phyloP scores from a whole-genome alignment of 2,329 filamentous ascomycete genomes.

The Calonectria multiphialidica region DNA sequence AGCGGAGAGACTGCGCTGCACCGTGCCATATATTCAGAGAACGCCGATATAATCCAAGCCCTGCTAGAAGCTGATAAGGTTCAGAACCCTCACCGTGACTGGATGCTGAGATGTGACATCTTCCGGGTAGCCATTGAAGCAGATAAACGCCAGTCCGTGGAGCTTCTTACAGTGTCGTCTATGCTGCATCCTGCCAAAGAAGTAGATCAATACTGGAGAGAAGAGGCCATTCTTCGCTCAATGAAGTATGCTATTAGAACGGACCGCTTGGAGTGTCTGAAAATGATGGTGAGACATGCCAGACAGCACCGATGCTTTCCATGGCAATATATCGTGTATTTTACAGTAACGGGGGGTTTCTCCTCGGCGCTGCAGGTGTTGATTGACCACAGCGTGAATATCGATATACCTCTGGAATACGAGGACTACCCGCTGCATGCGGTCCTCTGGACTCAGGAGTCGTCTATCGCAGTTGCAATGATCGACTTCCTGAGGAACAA shows the following conservation, averaged over 20 bases:
- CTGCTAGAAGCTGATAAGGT: not conserved
- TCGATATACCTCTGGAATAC: not conserved
- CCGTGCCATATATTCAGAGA: not conserved
- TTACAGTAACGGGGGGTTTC: not conserved
- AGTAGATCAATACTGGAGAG: not conserved
- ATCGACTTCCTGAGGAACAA: not conserved
- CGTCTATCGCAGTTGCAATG: not conserved
- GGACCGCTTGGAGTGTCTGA: not conserved
- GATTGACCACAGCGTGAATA: not conserved
- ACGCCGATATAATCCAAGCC: not conserved
- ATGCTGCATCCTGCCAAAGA: not conserved
- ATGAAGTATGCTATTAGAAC: not conserved
- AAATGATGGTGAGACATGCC: not conserved
- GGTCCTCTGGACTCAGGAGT: not conserved
- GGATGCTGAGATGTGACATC: not conserved
- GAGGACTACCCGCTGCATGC: not conserved
- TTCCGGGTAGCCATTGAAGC: not conserved
- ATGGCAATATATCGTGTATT: not conserved
- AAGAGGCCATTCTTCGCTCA: not conserved
- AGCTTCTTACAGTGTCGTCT: not conserved
- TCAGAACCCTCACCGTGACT: not conserved
- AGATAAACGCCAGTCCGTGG: not conserved
- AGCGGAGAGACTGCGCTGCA: not conserved
- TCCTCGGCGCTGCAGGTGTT: not conserved
- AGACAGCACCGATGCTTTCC: not conserved